Evolutionary conservation across 805 yeast genomes (phyloP), one percentile per base, ranked within the genome.

Genomic region (Metahyphopichia silvanorum): DNA sequence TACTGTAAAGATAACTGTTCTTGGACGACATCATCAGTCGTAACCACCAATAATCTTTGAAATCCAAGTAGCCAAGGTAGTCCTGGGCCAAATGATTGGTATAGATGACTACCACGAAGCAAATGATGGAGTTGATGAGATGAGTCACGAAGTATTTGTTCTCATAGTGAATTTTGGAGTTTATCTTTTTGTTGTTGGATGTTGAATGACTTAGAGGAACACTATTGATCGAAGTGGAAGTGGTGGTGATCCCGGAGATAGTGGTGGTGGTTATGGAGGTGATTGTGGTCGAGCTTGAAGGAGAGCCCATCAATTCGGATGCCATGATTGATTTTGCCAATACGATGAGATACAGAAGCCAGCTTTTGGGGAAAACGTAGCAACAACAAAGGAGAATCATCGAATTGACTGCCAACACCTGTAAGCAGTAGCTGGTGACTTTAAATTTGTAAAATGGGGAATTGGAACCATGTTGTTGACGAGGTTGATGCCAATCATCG

Each of bases 251-350:
- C 2, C 43, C 45, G 11, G 49, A 47, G 8, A 52, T 36, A 12
- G 49, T 45, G 29, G 45, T 46, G 13, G 55, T 47, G 21, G 52
- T 50, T 31, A 51, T 47, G 27, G 36, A 42, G 27, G 51, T 51
- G 9, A 53, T 44, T 11, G 53, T 36, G 14, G 49, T 36, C 10
- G 55, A 42, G 15, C 13, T 27, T 3, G 30, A 27, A 14, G 22
- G 17, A 8, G 14, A 20, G 4, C 63, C 65, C 16, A 57, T 51
- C 21, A 58, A 40, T 20, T 55, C 52, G 21, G 54, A 47, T 3
- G 65, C 53, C 10, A 58, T 38, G n/a, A 58, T 53, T 13, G 58
- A 48, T 28, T 56, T 53, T 16, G 63, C 57, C 32, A 58, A 42
- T 6, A 56, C 42, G 4, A 47, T 44, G 30, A 58, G 37, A 42